Percentiles rank a stretch among this genome's conserved stretches.
Evolutionary conservation across 2,329 filamentous ascomycete species (phyloP).

Genomic region (Graphiopsis chlorocephala): DNA sequence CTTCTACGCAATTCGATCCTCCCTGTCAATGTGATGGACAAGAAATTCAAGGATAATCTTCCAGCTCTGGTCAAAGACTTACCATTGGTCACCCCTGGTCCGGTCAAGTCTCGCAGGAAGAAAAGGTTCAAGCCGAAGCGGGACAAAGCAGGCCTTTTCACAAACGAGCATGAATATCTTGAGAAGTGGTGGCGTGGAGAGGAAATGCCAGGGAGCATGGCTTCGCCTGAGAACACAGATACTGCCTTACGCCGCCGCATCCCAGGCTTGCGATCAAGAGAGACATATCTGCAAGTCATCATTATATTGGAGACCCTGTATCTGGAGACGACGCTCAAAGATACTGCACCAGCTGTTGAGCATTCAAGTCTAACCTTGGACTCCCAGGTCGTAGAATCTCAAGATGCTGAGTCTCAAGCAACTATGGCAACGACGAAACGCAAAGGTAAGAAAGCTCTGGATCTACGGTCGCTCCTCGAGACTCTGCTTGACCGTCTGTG

Average conservation of each 20-base stretch:
- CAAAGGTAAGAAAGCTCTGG: constrained; percentile 52
- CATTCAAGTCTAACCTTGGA: neutral
- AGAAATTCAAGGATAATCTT: constrained; percentile 73
- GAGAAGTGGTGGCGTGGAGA: constrained; percentile 67
- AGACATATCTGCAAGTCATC: constrained; percentile 79
- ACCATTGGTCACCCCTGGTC: constrained; percentile 34
- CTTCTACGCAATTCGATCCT: constrained; percentile 56
- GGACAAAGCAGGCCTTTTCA: constrained; percentile 67
- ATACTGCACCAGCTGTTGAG: neutral
- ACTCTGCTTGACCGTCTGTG: constrained; percentile 73
- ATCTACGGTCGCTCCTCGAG: constrained; percentile 65
- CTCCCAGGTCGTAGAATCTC: constrained; percentile 33
- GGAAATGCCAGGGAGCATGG: constrained; percentile 41
- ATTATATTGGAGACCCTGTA: constrained; percentile 74
- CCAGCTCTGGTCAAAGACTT: constrained; percentile 62
- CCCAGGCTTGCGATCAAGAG: constrained; percentile 66
- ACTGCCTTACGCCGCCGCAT: constrained; percentile 59
- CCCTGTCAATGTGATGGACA: constrained; percentile 62
- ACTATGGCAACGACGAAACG: constrained; percentile 19
- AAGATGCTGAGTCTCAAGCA: constrained; percentile 21
- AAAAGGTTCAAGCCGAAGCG: constrained; percentile 63
- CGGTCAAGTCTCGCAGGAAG: constrained; percentile 42
- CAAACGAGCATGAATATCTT: constrained; percentile 62
- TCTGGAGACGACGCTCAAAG: constrained; percentile 53
- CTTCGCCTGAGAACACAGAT: constrained; percentile 44